Conservation (phyloP, 805 yeast species). For the Candida maesae region DNA sequence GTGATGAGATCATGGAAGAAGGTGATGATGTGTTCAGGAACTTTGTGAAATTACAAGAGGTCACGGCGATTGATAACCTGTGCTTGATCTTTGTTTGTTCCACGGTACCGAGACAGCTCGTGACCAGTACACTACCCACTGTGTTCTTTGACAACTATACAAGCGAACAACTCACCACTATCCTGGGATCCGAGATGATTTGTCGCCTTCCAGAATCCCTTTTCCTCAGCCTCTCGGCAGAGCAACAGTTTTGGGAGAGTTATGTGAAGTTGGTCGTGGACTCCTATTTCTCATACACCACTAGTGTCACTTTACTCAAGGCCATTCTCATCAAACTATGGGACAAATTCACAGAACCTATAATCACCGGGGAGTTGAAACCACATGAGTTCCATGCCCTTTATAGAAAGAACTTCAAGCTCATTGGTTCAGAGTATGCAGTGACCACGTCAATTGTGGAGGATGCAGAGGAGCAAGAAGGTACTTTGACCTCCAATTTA, state of each 20-base stretch:
- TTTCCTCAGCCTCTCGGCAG: background rate
- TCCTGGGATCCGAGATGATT: conserved; percentile 1
- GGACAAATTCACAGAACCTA: conserved; percentile 22
- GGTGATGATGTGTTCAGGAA: conserved; percentile 13
- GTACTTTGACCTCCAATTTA: conserved; percentile 38
- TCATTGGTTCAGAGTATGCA: conserved; percentile 34
- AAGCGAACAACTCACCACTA: conserved; percentile 11
- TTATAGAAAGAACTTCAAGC: conserved; percentile 29
- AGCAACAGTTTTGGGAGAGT: conserved; percentile 19
- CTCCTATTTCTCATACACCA: conserved; percentile 23
- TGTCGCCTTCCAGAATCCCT: conserved; percentile 15
- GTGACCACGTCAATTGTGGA: conserved; percentile 18
- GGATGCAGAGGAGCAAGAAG: conserved; percentile 11
- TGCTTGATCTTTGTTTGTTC: conserved; percentile 21
- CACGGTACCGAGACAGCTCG: conserved; percentile 16
- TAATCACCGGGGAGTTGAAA: conserved; percentile 11
- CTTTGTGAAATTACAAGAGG: conserved; percentile 23
- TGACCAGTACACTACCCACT: conserved; percentile 19
- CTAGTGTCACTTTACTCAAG: conserved; percentile 15
- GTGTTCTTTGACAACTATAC: conserved; percentile 21
- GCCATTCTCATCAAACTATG: conserved; percentile 21
- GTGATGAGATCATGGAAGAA: conserved; percentile 25
- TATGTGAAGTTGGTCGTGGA: conserved; percentile 25
- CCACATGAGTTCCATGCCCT: conserved; percentile 21
- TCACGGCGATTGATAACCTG: conserved; percentile 14